Conservation (phyloP, 2,329 filamentous ascomycete genomes). For the Colletotrichum lupini region DNA sequence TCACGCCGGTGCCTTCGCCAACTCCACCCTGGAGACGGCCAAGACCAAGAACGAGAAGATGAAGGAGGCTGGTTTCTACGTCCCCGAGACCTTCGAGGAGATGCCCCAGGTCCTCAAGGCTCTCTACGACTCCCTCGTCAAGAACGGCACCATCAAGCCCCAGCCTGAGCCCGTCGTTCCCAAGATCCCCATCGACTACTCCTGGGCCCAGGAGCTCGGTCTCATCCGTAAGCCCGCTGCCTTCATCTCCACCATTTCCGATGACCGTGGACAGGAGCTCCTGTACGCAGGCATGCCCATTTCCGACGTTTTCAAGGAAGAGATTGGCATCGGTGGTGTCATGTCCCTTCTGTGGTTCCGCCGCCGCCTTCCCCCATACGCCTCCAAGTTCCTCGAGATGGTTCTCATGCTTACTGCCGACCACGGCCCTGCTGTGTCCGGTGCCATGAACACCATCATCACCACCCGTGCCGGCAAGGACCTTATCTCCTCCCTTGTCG, state of each 20-base stretch:
- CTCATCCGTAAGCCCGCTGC: constrained; percentile 99
- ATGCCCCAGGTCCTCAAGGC: constrained; percentile 80
- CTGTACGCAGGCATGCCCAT: constrained; percentile 99
- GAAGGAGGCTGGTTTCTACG: constrained; percentile 93
- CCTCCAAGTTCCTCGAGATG: constrained; percentile 99
- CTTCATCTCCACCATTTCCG: constrained; percentile 99
- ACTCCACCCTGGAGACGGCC: constrained; percentile 98
- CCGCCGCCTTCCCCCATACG: constrained; percentile 93
- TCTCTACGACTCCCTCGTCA: constrained; percentile 91
- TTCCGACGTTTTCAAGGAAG: constrained; percentile 99
- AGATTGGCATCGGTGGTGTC: constrained; percentile 99
- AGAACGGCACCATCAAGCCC: constrained; percentile 85
- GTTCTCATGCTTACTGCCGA: constrained; percentile 99
- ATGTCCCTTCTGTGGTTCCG: constrained; percentile 99
- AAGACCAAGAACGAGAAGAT: constrained; percentile 97
- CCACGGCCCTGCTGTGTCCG: constrained; percentile 97
- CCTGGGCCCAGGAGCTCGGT: constrained; percentile 98
- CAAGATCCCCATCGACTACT: constrained; percentile 99
- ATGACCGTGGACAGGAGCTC: constrained; percentile 99
- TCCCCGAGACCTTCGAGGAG: constrained; percentile 97
- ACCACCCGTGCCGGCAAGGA: constrained; percentile 99
- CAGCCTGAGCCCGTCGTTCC: constrained; percentile 90
- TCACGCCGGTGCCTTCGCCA: constrained; percentile 98
- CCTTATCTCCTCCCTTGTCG: constrained; percentile 93
- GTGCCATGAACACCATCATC: constrained; percentile 99